Evolutionary conservation across 2,329 filamentous ascomycete genomes (phyloP).

Genomic region (Alternaria sp.): DNA sequence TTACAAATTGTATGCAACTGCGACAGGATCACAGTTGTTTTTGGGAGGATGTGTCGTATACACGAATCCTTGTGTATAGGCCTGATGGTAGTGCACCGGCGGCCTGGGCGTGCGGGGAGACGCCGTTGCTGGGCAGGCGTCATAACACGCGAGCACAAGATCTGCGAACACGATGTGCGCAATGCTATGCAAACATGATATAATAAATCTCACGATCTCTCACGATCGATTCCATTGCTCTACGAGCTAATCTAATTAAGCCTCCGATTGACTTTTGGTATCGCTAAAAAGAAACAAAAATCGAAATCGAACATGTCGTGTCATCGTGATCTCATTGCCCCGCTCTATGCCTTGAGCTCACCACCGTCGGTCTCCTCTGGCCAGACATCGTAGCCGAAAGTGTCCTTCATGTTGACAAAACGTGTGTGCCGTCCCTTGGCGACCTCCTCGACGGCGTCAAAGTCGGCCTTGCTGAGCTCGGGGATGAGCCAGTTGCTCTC

Average conservation of each 20-base stretch:
- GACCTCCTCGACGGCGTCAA: constrained; percentile 69
- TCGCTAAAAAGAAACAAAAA: constrained; percentile 28
- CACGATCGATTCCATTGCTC: constrained; percentile 9
- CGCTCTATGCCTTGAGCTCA: constrained; percentile 36
- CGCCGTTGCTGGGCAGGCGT: neutral
- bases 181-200: neutral
- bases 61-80: neutral
- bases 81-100: constrained; percentile 13
- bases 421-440: constrained; percentile 72
- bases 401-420: constrained; percentile 85
- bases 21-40: constrained; percentile 2
- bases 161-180: neutral
- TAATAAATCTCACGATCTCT: neutral
- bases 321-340: constrained; percentile 4
- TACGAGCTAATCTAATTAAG: constrained; percentile 25
- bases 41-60: constrained; percentile 1
- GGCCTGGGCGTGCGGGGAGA: constrained; percentile 11
- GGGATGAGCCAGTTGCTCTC: constrained; percentile 72
- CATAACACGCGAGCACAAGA: neutral
- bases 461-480: constrained; percentile 63
- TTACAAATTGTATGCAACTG: neutral
- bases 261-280: constrained; percentile 32
- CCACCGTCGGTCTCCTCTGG: constrained; percentile 49
- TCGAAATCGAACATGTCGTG: constrained; percentile 12
- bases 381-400: constrained; percentile 75